phyloP scores from a whole-genome alignment of 768 basidiomycete species.

The Trametes cubensis region DNA sequence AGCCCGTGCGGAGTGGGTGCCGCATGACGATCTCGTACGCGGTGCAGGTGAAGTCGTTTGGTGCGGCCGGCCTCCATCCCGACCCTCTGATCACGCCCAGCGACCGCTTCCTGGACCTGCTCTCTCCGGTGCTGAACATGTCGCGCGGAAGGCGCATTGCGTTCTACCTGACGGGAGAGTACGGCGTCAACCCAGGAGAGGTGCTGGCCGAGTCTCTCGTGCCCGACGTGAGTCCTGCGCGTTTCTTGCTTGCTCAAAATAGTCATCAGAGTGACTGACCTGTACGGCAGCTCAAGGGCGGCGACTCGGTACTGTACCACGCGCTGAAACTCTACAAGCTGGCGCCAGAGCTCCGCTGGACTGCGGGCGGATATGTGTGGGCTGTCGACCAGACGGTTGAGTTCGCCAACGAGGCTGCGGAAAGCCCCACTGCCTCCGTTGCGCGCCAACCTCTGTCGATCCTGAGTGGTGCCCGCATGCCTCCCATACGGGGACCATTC shows the following conservation, averaged over 20 bases:
- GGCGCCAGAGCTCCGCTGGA: constrained; percentile 74
- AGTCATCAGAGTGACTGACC: background rate
- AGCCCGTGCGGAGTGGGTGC: constrained; percentile 70
- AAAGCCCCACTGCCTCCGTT: constrained; percentile 28
- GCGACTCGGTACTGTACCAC: constrained; percentile 74
- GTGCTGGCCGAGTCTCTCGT: constrained; percentile 69
- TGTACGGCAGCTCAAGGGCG: constrained; percentile 65
- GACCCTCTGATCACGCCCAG: constrained; percentile 74
- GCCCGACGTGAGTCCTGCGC: constrained; percentile 56
- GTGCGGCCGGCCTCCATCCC: constrained; percentile 50
- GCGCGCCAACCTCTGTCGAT: constrained; percentile 22
- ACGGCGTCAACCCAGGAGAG: constrained; percentile 70
- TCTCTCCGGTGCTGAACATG: constrained; percentile 72
- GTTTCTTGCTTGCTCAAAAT: background rate
- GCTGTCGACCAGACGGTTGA: constrained; percentile 72
- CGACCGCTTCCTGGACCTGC: constrained; percentile 70
- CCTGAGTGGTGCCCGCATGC: constrained; percentile 32
- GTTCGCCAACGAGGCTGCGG: constrained; percentile 49
- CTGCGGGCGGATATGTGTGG: constrained; percentile 84
- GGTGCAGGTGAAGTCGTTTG: constrained; percentile 69
- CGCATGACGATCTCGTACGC: constrained; percentile 71
- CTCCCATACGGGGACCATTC: constrained; percentile 50
- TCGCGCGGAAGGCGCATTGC: constrained; percentile 72
- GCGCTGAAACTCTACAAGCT: constrained; percentile 79
- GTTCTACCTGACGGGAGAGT: constrained; percentile 71